Evolutionary conservation across 805 yeast genomes (phyloP), one percentile per base, ranked within the genome.

Genomic region (Komagataella ulmi): DNA sequence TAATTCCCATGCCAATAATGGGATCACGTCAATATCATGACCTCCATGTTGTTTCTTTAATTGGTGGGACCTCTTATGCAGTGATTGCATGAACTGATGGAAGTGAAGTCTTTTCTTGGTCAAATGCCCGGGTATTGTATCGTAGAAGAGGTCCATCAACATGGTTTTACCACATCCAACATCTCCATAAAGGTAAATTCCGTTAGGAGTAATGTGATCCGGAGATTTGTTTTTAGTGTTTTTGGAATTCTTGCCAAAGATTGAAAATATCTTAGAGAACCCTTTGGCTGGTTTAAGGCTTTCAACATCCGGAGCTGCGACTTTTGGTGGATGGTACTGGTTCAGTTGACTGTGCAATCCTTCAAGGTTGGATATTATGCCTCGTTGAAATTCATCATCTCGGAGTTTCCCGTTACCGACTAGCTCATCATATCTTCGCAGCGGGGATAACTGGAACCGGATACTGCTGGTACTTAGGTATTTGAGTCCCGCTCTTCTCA

Each of bases 121-220:
- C 53, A 93, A 70, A 62, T 85, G 87, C 0, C 66, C 50, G 0
- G 98, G 97, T 17, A 91, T 76, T 0, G 96, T 88, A 18, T 79
- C 72, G 67, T 90, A 93, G 61, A 93, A 93, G 57, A 93, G 72
- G 66, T 93, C 98, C 98, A 93, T 91, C 54, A 93, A 72, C 97
- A 93, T 91, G 6, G 99, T 93, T 63, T 93, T 91, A 3, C 99
- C 99, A 66, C 98, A 90, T 1, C 99, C 99, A 46, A 93, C 99
- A 65, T 93, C 98, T 19, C 99, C 99, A 66, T 87, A 93, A 30
- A 93, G 72, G 61, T 93, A 93, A 6, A 93, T 84, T 3, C 99
- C 99, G 57, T 76, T 72, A 2, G 93, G 96, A 3, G 8, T 19
- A 19, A 40, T 48, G 21, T 18, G 52, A 47, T 24, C 51, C 48